Percentiles rank a stretch among this genome's conserved stretches.
Evolutionary conservation across 2,329 filamentous ascomycete species (phyloP).

Genomic region (Penicillium capsulatum): DNA sequence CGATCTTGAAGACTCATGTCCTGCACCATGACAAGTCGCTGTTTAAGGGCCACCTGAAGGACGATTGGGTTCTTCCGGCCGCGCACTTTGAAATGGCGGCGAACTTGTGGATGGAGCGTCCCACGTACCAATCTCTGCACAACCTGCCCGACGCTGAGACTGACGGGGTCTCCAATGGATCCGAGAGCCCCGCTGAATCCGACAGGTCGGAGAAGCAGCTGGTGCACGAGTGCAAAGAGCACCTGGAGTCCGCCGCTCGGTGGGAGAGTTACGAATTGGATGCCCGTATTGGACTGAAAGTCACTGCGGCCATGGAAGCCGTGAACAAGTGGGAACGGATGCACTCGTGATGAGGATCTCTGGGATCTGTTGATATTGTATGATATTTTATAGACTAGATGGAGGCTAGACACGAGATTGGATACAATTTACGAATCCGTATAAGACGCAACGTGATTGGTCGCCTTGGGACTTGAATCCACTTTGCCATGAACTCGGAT

Average conservation of each 20-base stretch:
- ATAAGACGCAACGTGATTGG: too few relatives aligned
- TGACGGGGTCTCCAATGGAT: not conserved
- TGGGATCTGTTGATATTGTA: not conserved
- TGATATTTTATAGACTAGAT: too few relatives aligned
- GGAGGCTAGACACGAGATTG: too few relatives aligned
- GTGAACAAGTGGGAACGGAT: conserved; percentile 40
- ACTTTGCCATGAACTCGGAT: too few relatives aligned
- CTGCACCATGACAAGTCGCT: conserved; percentile 53
- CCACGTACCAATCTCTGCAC: conserved; percentile 37
- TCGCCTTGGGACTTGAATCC: too few relatives aligned
- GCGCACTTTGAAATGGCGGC: conserved; percentile 85
- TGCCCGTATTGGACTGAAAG: conserved; percentile 51
- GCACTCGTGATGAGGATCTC: not conserved
- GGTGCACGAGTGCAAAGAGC: conserved; percentile 52
- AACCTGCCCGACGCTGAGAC: conserved; percentile 8
- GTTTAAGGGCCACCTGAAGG: conserved; percentile 50
- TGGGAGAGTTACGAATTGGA: conserved; percentile 63
- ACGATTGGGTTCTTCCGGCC: conserved; percentile 64
- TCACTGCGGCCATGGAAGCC: conserved; percentile 45
- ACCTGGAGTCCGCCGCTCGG: conserved; percentile 54
- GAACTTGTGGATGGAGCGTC: conserved; percentile 67
- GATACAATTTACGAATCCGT: too few relatives aligned
- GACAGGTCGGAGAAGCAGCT: conserved; percentile 32
- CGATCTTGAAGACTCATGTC: conserved; percentile 59
- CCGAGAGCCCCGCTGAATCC: too few relatives aligned